Evolutionary conservation across 768 basidiomycete genomes (phyloP).

Genomic region (Ramaria rubella): DNA sequence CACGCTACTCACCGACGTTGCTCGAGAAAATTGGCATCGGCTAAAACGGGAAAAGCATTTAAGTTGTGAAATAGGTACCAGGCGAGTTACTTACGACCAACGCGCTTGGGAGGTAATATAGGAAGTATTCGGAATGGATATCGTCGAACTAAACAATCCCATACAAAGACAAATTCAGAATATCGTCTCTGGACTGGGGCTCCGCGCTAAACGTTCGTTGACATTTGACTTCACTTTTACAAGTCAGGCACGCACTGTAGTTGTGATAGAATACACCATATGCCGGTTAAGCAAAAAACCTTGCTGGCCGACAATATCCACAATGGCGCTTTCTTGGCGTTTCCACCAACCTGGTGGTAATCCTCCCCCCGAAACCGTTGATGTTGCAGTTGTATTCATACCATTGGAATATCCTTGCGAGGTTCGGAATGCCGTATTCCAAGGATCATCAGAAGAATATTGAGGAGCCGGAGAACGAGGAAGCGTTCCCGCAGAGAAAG

Average conservation of each 20-base stretch:
- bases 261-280: constrained; percentile 73
- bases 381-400: constrained; percentile 42
- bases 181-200: constrained; percentile 77
- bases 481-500: constrained; percentile 30
- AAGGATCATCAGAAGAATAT: constrained; percentile 64
- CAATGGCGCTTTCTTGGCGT: constrained; percentile 62
- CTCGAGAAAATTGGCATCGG: constrained; percentile 87
- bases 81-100: constrained; percentile 62
- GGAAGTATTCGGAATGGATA: constrained; percentile 94
- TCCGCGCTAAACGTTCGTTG: constrained; percentile 41
- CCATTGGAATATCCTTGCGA: constrained; percentile 16
- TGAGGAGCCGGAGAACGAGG: constrained; percentile 40
- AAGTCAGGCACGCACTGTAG: constrained; percentile 47
- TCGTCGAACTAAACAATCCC: constrained; percentile 77
- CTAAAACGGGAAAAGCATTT: constrained; percentile 40
- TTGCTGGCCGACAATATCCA: constrained; percentile 78
- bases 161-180: constrained; percentile 87
- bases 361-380: constrained; percentile 62
- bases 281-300: constrained; percentile 89
- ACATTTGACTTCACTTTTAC: background rate
- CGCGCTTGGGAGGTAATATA: constrained; percentile 82
- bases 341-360: constrained; percentile 85
- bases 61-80: no score
- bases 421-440: constrained; percentile 21
- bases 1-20: constrained; percentile 61